Evolutionary conservation across 202 grass and related monocot genomes (phyloP), one percentile per base, ranked within the genome.

Genomic region (Dendrocalamus latiflorus): DNA sequence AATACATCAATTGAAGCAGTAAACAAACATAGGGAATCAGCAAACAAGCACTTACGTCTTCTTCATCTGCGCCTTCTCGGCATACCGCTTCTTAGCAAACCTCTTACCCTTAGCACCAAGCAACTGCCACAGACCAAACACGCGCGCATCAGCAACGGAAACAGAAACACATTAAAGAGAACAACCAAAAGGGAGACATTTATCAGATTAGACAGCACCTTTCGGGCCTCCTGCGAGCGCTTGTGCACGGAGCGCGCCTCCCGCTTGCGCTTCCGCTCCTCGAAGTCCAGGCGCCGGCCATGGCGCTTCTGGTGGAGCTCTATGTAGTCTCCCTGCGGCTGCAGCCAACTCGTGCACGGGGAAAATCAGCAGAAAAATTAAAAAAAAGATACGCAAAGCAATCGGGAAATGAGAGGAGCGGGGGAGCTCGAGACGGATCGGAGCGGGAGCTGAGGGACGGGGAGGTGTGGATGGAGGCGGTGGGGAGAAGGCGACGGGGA

Each of bases 31-130:
- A 34, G 33, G 18, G 47, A 34, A 28, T 24, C 49, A 83, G 41
- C 24, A 24, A 25, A 78, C 39, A 53, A 53, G 18, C 34, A 72
- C 90, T 90, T 98, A 98, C 95, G 90, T 98, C 79, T 90, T 98
- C 87, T 98, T 98, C 95, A 98, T 80, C 82, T 93, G 83, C 6
- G 90, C 95, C 92, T 98, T 95, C 85, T 98, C 95, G 3, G 88
- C 77, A 76, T 98, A 98, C 38, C 91, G 91, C 70, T 98, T 94
- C 85, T 95, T 98, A 41, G 95, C 90, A 44, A 98, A 93, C 86
- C 90, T 85, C 72, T 95, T 98, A 12, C 89, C 95, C 83, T 98
- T n/a, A n/a, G n/a, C n/a, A n/a, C n/a, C n/a, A n/a, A n/a, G n/a
- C n/a, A n/a, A n/a, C n/a, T n/a, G n/a, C n/a, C n/a, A n/a, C n/a